Evolutionary conservation across 2,329 filamentous ascomycete species (phyloP).

Genomic region (Neonectria punicea): DNA sequence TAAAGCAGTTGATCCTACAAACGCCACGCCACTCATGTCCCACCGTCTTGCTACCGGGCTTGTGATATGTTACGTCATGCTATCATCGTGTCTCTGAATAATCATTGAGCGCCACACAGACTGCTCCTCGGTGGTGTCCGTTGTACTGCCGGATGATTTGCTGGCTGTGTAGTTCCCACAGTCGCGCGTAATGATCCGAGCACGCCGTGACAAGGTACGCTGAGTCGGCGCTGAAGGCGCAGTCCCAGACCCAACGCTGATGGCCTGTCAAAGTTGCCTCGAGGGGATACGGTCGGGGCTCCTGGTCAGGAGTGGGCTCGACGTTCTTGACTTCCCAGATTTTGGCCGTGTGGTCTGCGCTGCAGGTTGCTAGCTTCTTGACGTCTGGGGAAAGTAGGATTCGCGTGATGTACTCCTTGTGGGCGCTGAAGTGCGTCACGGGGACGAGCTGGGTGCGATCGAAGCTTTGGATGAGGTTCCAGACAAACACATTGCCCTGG

Average conservation of each 20-base stretch:
- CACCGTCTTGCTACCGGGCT: constrained; percentile 1
- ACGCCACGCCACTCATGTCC: constrained; percentile 26
- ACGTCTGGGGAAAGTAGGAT: constrained; percentile 93
- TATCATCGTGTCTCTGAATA: constrained; percentile 68
- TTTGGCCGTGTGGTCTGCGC: constrained; percentile 91
- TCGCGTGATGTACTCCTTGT: constrained; percentile 92
- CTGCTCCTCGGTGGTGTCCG: constrained; percentile 89
- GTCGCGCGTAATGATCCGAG: constrained; percentile 89
- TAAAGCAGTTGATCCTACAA: constrained; percentile 31
- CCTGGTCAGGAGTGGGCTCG: constrained; percentile 57
- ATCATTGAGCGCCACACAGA: constrained; percentile 93
- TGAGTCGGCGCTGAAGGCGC: constrained; percentile 91
- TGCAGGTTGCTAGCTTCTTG: constrained; percentile 93
- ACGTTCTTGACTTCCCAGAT: constrained; percentile 91
- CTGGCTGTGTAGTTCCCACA: constrained; percentile 90
- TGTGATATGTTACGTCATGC: not conserved
- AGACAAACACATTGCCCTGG: constrained; percentile 96
- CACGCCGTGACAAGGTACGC: constrained; percentile 94
- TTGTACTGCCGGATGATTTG: constrained; percentile 95
- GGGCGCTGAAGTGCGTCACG: constrained; percentile 88
- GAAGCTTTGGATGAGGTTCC: constrained; percentile 87
- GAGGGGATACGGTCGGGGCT: constrained; percentile 74
- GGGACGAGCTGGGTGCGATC: constrained; percentile 87
- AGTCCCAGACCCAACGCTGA: constrained; percentile 98
- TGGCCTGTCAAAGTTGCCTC: constrained; percentile 90